These are phyloP conservation scores for Gryganskiella cystojenkinii DNA, from an alignment of 192 early-diverging fungal genomes.

Conservation along the genomic window DNA sequence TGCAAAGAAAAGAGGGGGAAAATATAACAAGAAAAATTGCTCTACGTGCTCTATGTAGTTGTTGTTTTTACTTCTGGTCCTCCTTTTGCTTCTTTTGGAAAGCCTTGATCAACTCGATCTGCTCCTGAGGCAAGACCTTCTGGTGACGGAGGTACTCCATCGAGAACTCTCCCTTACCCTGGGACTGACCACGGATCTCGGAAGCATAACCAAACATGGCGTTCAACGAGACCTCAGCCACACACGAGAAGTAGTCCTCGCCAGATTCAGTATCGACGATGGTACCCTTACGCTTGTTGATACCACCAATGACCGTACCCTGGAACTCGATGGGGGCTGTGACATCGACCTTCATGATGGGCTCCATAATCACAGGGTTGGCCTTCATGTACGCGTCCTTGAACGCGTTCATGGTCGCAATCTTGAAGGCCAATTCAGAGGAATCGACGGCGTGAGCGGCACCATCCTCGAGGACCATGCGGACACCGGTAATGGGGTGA, in stretches of 20 bases:
- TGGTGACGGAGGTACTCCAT: constrained; percentile 96
- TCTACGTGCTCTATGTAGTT: not conserved
- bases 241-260: constrained; percentile 90
- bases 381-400: constrained; percentile 88
- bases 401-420: constrained; percentile 89
- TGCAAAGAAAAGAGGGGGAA: not conserved
- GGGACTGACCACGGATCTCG: constrained; percentile 81
- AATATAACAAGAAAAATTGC: not conserved
- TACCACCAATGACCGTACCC: constrained; percentile 87
- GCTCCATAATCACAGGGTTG: constrained; percentile 89
- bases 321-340: constrained; percentile 94
- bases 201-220: constrained; percentile 99
- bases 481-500: constrained; percentile 85
- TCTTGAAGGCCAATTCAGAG: constrained; percentile 94
- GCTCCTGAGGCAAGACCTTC: constrained; percentile 81
- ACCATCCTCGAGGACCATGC: constrained; percentile 94
- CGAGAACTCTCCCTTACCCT: constrained; percentile 98
- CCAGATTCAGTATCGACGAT: constrained; percentile 93
- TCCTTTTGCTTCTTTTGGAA: constrained; percentile 78
- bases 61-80: constrained; percentile 44
- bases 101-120: constrained; percentile 88
- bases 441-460: constrained; percentile 94
- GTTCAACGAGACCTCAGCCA: constrained; percentile 93
- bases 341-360: constrained; percentile 95
- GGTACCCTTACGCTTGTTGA: constrained; percentile 98